phyloP scores from a whole-genome alignment of 106 monocot species.

The Dactylorhiza incarnata region DNA sequence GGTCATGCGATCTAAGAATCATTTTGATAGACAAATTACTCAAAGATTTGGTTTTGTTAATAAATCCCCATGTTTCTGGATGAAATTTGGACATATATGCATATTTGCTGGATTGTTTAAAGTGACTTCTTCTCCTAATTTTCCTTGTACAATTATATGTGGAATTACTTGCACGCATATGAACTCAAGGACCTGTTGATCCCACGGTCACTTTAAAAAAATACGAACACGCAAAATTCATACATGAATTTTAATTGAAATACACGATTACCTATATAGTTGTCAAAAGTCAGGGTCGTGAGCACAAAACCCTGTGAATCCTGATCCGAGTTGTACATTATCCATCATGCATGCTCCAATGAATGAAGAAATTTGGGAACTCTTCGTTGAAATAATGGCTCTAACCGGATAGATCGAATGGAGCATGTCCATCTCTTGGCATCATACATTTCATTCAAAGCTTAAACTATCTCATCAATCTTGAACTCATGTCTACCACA shows the following conservation, averaged over 20 bases:
- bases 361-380: conserved; percentile 58
- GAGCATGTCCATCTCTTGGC: conserved; percentile 66
- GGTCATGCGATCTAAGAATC: no score
- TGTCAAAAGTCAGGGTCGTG: background rate
- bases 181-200: no score
- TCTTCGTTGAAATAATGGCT: conserved; percentile 65
- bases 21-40: no score
- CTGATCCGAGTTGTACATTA: background rate
- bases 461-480: conserved; percentile 87
- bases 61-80: no score
- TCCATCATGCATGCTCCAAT: conserved; percentile 45
- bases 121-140: no score
- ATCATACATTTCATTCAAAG: conserved; percentile 98
- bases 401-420: conserved; percentile 60
- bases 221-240: background rate
- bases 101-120: no score
- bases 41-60: no score
- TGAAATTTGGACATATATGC: no score
- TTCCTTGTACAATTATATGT: no score
- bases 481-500: conserved; percentile 60
- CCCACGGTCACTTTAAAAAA: background rate
- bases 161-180: no score
- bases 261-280: background rate
- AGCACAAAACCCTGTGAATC: background rate
- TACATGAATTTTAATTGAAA: background rate